phyloP scores from a whole-genome alignment of 345 rosid genomes.

The Euphorbia lathyris region DNA sequence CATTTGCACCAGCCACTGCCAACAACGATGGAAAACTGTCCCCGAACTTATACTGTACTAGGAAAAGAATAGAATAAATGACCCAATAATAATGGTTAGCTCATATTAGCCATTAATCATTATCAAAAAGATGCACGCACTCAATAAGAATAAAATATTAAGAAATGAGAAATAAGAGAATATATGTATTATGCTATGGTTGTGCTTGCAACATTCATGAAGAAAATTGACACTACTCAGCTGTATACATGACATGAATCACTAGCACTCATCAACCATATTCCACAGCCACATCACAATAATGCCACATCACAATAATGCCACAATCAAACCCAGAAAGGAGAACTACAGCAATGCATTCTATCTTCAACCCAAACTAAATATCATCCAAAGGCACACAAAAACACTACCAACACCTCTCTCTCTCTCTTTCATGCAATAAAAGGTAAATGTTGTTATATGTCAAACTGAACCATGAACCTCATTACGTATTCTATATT shows the following conservation, averaged over 20 bases:
- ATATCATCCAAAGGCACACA: neutral
- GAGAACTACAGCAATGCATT: neutral
- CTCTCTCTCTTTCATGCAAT: neutral
- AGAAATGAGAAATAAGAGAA: neutral
- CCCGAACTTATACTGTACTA: slow-evolving; percentile 63
- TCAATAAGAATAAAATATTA: neutral
- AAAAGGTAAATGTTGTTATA: neutral
- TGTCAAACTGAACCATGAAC: neutral
- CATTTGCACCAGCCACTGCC: slow-evolving; percentile 59
- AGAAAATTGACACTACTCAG: neutral
- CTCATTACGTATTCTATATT: neutral
- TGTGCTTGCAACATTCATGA: neutral
- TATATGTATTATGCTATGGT: neutral
- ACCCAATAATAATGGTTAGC: neutral
- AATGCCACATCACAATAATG: too few species aligned
- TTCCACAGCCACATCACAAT: neutral
- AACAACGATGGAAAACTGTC: slow-evolving; percentile 48
- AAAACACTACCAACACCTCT: neutral
- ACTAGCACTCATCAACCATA: neutral
- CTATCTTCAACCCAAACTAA: neutral
- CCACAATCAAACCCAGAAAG: neutral
- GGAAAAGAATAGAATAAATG: slow-evolving; percentile 9
- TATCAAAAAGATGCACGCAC: neutral
- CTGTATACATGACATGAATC: neutral
- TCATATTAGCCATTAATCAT: neutral